Base-by-base conservation (phyloP, 2,329 filamentous ascomycete species). In the Atkinsonella hypoxylon region DNA sequence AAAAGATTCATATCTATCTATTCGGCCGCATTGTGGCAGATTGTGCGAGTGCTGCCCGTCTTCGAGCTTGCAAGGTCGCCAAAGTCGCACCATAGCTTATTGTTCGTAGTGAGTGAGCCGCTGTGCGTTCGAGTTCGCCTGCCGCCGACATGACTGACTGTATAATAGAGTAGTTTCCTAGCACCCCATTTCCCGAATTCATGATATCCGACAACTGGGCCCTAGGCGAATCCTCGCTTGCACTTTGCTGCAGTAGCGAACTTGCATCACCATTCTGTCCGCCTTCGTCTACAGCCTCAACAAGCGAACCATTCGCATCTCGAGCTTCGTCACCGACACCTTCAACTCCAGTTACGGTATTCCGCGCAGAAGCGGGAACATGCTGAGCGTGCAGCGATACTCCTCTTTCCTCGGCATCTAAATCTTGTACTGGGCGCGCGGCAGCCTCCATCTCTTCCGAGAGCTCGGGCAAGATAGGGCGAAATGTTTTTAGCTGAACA, bases 381-480 rank as follows among this genome's bases (percentile, higher is more conserved):
- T 41, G n/a, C n/a, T 34, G 22, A 10, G 39, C 32, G 41, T 45
- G 47, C 39, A 45, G 38, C 40, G 69, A 59, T 8, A 77, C 65
- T 2, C 76, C 78, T 13, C 77, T 70, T 59, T 82, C 78, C 56
- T 80, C 78, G 1, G 74, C 72, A 56, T 81, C 78, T 48, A 76
- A 62, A 54, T 79, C 75, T 57, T 81, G 76, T 46, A 65, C 48
- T 8, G 64, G 65, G 8, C 64, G 64, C 13, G 53, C 56, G 34
- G 57, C 50, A 20, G 55, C 51, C 41, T 53, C 45, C n/a, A 57
- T 45, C 30, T 65, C 64, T 34, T 56, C 58, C 11, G 57, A 56
- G 30, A 61, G 44, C n/a, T 63, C 61, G 1, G 61, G 62, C 17
- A 64, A 53, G 49, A 68, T 56, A 26, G 64, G 60, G 39, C 61